These are phyloP conservation scores for Penicillium diatomitis DNA, from an alignment of 495 filamentous ascomycete species.

Conservation along the genomic window DNA sequence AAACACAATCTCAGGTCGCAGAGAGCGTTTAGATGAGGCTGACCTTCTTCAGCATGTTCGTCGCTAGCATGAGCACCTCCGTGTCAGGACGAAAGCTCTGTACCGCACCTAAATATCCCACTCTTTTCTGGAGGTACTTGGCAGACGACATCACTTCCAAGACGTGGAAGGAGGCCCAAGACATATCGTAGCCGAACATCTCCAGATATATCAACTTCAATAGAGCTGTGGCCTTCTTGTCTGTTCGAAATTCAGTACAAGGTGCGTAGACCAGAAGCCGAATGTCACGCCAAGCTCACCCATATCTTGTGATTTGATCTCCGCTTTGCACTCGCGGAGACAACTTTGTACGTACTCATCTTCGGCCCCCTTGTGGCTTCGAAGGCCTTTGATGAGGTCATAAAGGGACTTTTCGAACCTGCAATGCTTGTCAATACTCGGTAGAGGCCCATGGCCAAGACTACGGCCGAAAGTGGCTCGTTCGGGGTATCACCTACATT, in stretches of 20 bases:
- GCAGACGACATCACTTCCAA: constrained; percentile 96
- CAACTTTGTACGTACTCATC: constrained; percentile 86
- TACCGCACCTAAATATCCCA: constrained; percentile 91
- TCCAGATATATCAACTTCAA: constrained; percentile 94
- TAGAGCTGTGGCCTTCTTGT: constrained; percentile 91
- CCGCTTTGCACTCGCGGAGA: constrained; percentile 85
- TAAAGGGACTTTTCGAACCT: constrained; percentile 99
- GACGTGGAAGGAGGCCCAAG: constrained; percentile 96
- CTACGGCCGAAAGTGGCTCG: neutral
- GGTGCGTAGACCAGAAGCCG: neutral
- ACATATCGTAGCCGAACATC: constrained; percentile 99
- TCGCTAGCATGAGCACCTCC: constrained; percentile 94
- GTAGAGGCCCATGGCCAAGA: neutral
- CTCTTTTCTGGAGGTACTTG: constrained; percentile 89
- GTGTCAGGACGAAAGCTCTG: constrained; percentile 95
- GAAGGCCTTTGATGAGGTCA: constrained; percentile 93
- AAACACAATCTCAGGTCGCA: neutral
- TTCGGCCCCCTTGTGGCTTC: constrained; percentile 88
- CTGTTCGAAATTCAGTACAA: constrained; percentile 35
- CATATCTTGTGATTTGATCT: constrained; percentile 87
- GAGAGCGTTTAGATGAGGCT: neutral
- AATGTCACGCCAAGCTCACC: constrained; percentile 35
- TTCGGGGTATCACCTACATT: constrained; percentile 3
- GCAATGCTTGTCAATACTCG: neutral
- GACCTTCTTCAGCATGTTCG: constrained; percentile 94